Percentiles rank a stretch among this genome's conserved stretches.
phyloP scores from a whole-genome alignment of 306 rosid genomes.

The Coriaria nepalensis region DNA sequence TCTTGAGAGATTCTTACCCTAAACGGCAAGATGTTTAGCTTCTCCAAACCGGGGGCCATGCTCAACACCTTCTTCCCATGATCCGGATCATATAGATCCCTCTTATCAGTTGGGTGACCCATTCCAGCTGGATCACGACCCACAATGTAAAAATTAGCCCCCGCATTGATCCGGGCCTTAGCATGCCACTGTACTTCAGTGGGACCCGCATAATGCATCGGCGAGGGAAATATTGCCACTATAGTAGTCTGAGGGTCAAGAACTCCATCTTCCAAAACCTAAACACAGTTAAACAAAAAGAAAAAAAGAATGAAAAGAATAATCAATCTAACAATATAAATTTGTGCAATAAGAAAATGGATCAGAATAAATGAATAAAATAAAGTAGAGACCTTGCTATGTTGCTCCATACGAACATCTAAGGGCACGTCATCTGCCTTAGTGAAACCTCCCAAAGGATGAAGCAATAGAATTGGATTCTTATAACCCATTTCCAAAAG shows the following conservation, averaged over 20 bases:
- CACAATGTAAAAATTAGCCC: conserved; percentile 92
- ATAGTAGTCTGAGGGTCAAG: conserved; percentile 92
- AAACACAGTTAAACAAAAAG: conserved; percentile 6
- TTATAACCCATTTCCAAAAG: conserved; percentile 86
- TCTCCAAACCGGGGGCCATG: conserved; percentile 97
- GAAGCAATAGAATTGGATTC: conserved; percentile 84
- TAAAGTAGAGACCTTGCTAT: conserved; percentile 59
- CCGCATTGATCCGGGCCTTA: conserved; percentile 89
- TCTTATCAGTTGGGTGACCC: conserved; percentile 91
- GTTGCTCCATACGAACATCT: conserved; percentile 98
- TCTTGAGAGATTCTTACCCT: conserved; percentile 27
- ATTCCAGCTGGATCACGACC: conserved; percentile 99
- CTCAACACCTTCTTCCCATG: conserved; percentile 91
- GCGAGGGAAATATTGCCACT: conserved; percentile 89
- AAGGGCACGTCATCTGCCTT: conserved; percentile 90
- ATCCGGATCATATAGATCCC: conserved; percentile 89
- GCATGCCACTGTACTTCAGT: conserved; percentile 99
- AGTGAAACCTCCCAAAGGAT: conserved; percentile 93
- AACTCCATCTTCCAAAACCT: conserved; percentile 94
- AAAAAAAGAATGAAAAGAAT: background rate
- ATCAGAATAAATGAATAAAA: background rate
- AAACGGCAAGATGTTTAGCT: conserved; percentile 91
- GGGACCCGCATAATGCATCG: conserved; percentile 98
- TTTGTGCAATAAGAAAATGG: background rate
- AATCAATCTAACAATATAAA: conserved; percentile 1